Evolutionary conservation across 768 basidiomycete genomes (phyloP).

Genomic region (Nidularia pulvinata): DNA sequence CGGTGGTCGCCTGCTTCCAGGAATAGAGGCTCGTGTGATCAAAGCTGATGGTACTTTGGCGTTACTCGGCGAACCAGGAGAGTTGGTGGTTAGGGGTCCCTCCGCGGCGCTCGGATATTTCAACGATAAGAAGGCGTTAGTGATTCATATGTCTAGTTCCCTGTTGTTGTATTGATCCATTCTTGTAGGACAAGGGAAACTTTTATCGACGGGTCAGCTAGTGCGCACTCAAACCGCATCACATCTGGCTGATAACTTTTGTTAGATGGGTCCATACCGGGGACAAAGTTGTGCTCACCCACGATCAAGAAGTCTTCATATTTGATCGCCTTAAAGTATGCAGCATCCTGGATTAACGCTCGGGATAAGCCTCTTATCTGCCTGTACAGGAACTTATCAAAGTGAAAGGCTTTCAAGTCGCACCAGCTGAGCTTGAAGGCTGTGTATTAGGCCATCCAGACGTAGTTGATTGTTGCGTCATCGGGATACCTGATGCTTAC

Average conservation of each 20-base stretch:
- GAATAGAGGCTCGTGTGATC: constrained; percentile 40
- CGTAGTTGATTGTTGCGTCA: constrained; percentile 59
- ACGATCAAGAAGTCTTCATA: constrained; percentile 53
- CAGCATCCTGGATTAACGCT: not conserved
- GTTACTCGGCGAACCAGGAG: constrained; percentile 41
- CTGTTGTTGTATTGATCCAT: constrained; percentile 2
- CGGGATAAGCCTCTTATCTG: not conserved
- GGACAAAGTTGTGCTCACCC: constrained; percentile 52
- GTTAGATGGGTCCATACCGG: constrained; percentile 64
- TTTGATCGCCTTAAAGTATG: constrained; percentile 61
- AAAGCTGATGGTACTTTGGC: constrained; percentile 44
- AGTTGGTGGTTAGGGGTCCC: constrained; percentile 45
- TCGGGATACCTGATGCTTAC: constrained; percentile 59
- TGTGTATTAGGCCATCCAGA: constrained; percentile 45
- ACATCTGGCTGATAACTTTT: too few relatives aligned
- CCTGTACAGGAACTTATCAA: constrained; percentile 59
- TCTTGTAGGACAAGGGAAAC: constrained; percentile 51
- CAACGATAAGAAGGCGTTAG: constrained; percentile 52
- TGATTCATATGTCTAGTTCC: constrained; percentile 12
- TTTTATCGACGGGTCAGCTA: constrained; percentile 54
- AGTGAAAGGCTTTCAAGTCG: constrained; percentile 60
- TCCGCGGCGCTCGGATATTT: constrained; percentile 40
- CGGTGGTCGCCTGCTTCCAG: constrained; percentile 42
- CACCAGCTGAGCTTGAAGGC: constrained; percentile 58
- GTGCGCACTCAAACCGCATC: not conserved